Evolutionary conservation across 805 yeast species (phyloP), one percentile per base, ranked within the genome.

Genomic region (Yamadazyma insecticola): DNA sequence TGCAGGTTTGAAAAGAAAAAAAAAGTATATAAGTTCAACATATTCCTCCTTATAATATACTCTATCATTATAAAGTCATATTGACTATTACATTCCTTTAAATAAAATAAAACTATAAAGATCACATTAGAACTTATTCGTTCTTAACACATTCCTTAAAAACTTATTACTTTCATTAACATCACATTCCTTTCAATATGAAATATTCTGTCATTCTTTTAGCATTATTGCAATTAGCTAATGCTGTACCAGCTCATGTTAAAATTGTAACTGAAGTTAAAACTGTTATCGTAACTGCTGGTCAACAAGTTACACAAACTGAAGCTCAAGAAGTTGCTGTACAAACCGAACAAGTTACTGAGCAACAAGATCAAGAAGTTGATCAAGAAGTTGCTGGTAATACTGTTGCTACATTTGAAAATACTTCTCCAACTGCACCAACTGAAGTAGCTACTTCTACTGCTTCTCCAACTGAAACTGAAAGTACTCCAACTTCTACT

Each of bases 161-260:
- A 23, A 35, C 17, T 31, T 30, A 9, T 22, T 25, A 13, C 6
- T 16, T 13, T n/a, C n/a, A n/a, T n/a, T n/a, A n/a, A n/a, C n/a
- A n/a, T n/a, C n/a, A n/a, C n/a, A n/a, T n/a, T n/a, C n/a, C 16
- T 47, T 28, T 29, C 40, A 29, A 30, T 7, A 35, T 35, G 38
- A 22, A 35, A 16, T 30, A 30, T 15, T 24, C 47, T 28, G 31
- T 44, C 29, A n/a, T n/a, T n/a, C n/a, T n/a, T n/a, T 38, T 51
- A 19, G 36, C 50, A 16, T 35, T 44, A 16, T 32, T 47, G 17
- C 29, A 39, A 15, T 25, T 32, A 24, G 52, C 53, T 25, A 41
- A 41, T 19, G 56, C 61, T 11, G 58, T 47, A 26, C 63, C 63
- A 13, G 57, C 40, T 20, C 28, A 52, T 21, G 43, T 49, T 8